These are phyloP conservation scores for Rosa lucieae DNA, from an alignment of 306 rosid species.

Conservation along the genomic window DNA sequence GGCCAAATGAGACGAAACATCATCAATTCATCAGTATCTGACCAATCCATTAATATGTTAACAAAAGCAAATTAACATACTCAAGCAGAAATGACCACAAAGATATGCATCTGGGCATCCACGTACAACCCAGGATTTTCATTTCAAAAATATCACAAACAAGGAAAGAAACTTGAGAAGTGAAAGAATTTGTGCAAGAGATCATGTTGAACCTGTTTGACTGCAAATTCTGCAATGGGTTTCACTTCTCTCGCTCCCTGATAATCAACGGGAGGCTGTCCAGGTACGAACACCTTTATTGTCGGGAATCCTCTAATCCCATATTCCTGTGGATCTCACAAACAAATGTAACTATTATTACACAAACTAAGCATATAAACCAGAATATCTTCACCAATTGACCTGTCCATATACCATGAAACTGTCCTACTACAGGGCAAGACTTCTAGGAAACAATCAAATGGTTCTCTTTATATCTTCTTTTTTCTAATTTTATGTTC, in stretches of 20 bases:
- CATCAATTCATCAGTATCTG: constrained; percentile 1
- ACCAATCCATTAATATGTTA: not conserved
- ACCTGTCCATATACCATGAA: not conserved
- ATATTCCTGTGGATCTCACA: constrained; percentile 59
- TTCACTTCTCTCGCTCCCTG: constrained; percentile 97
- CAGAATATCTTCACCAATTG: constrained; percentile 5
- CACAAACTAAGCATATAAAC: not conserved
- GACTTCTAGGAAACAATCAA: not conserved
- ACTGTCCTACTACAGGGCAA: not conserved
- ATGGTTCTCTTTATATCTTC: not conserved
- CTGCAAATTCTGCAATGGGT: constrained; percentile 83
- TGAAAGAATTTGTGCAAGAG: not conserved
- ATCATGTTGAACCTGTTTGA: constrained; percentile 68
- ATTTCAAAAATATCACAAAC: constrained; percentile 10
- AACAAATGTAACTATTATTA: not conserved
- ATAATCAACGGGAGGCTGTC: constrained; percentile 83
- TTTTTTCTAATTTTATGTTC: not conserved
- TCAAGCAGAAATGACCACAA: not conserved
- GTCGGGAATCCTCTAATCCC: constrained; percentile 94
- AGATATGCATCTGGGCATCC: constrained; percentile 16
- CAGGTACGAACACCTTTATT: constrained; percentile 85
- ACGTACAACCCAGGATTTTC: not conserved
- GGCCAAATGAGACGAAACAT: not conserved
- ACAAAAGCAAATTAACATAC: not conserved
- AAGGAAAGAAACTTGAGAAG: not conserved